Evolutionary conservation across 2,329 filamentous ascomycete genomes (phyloP), one percentile per base, ranked within the genome.

Genomic region (Xylariaceae sp.): DNA sequence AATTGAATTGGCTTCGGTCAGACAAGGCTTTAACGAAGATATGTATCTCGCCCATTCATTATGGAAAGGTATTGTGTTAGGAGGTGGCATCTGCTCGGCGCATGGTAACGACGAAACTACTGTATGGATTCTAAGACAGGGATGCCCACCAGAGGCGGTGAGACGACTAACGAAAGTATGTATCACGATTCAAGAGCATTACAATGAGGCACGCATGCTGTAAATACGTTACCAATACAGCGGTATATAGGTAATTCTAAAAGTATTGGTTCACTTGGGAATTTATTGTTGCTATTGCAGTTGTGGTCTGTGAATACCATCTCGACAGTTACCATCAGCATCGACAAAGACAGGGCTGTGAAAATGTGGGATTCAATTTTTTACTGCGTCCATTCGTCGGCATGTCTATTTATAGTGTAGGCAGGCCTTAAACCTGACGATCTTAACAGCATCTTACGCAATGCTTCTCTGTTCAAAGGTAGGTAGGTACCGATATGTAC

Each of bases 61-160:
- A 57, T 44, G 39, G 13, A 52, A 50, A 53, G 44, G 39, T 15
- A 51, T 63, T 55, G 18, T 47, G 10, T 58, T 58, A 44, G 45
- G 53, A 52, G 55, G 50, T 45, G 54, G 51, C 51, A 63, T 63
- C 35, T 44, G 48, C 51, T 53, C 39, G 61, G 59, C 61, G 61
- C 56, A 61, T 44, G 41, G 54, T 51, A 59, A 57, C 53, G 41
- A 52, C 44, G 45, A 55, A 50, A 51, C 23, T 55, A 41, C 37
- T 41, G 37, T 41, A 48, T 54, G 50, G 56, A 45, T 63, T 63
- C 54, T n/a, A 56, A 61, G 51, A 35, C 11, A n/a, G 49, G 49
- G 58, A 63, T 61, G 58, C 59, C 61, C 59, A 53, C 53, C 13
- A 48, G 56, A 57, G 50, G 56, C 56, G 52, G 61, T 54, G 53